A percentile compares a stretch with the other conserved stretches of the same genome.
phyloP scores from a whole-genome alignment of 345 rosid genomes.

The Moringa oleifera region DNA sequence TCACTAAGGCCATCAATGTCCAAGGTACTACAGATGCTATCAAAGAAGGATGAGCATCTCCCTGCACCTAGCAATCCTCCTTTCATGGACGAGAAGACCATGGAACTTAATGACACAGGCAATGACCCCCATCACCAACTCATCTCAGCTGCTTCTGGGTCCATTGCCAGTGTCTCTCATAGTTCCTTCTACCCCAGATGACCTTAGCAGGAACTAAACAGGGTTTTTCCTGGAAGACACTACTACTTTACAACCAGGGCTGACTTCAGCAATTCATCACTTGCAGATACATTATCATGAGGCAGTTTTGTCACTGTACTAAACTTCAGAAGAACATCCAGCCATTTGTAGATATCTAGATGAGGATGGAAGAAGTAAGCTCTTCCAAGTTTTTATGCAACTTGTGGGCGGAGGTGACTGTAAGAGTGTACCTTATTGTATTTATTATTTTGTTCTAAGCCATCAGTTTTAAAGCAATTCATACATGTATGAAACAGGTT shows the following conservation, averaged over 20 bases:
- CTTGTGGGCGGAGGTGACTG: neutral
- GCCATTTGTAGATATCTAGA: neutral
- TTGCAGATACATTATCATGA: too few species aligned
- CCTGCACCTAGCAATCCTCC: conserved; percentile 81
- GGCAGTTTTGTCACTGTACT: neutral
- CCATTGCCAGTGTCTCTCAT: conserved; percentile 49
- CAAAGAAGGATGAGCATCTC: conserved; percentile 53
- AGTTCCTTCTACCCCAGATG: conserved; percentile 81
- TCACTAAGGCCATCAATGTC: conserved; percentile 77
- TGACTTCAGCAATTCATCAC: neutral
- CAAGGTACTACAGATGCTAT: conserved; percentile 64
- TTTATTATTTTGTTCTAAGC: too few species aligned
- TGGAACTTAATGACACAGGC: conserved; percentile 56
- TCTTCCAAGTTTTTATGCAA: too few species aligned
- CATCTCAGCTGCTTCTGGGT: conserved; percentile 38
- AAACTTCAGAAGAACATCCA: neutral
- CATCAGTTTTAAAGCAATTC: too few species aligned
- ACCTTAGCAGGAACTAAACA: conserved; percentile 6
- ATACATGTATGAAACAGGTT: too few species aligned
- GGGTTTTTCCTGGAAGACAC: neutral
- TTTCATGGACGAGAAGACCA: conserved; percentile 69
- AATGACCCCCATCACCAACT: conserved; percentile 36
- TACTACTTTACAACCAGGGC: neutral
- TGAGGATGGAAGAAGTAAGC: neutral
- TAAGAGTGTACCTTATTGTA: too few species aligned